These are phyloP conservation scores for Pseudogymnoascus sp. DNA, from an alignment of 2,329 filamentous ascomycete species.

Conservation along the genomic window DNA sequence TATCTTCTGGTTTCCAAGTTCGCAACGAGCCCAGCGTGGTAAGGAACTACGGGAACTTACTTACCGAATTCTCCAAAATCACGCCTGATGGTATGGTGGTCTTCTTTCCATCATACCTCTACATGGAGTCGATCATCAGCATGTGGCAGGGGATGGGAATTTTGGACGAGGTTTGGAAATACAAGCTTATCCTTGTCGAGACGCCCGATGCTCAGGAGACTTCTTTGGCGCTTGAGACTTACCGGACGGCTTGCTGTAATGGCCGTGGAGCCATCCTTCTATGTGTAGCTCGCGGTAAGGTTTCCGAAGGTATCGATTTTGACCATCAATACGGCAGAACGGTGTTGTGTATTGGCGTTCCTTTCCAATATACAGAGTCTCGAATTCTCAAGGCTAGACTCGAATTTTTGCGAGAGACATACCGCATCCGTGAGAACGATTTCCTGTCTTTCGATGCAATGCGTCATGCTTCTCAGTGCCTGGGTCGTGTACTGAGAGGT, in stretches of 20 bases:
- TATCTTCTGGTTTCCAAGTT: slow-evolving; percentile 91
- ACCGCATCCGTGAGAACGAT: slow-evolving; percentile 93
- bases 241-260: slow-evolving; percentile 95
- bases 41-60: slow-evolving; percentile 86
- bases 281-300: slow-evolving; percentile 94
- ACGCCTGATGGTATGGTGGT: slow-evolving; percentile 98
- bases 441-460: slow-evolving; percentile 98
- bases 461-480: slow-evolving; percentile 95
- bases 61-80: slow-evolving; percentile 92
- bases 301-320: slow-evolving; percentile 97
- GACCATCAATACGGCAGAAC: slow-evolving; percentile 97
- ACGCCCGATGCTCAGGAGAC: slow-evolving; percentile 97
- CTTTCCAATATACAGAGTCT: slow-evolving; percentile 98
- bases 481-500: slow-evolving; percentile 87
- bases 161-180: slow-evolving; percentile 96
- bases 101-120: slow-evolving; percentile 96
- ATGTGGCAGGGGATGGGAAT: slow-evolving; percentile 99
- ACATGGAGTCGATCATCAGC: slow-evolving; percentile 98
- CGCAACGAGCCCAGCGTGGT: slow-evolving; percentile 96
- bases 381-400: slow-evolving; percentile 91
- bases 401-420: slow-evolving; percentile 94
- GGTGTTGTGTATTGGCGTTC: slow-evolving; percentile 92
- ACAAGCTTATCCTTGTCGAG: slow-evolving; percentile 96
- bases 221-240: slow-evolving; percentile 89
- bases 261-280: slow-evolving; percentile 88